Evolutionary conservation across 257 asterid species (phyloP), one percentile per base, ranked within the genome.

Genomic region (Solanum appendiculatum): DNA sequence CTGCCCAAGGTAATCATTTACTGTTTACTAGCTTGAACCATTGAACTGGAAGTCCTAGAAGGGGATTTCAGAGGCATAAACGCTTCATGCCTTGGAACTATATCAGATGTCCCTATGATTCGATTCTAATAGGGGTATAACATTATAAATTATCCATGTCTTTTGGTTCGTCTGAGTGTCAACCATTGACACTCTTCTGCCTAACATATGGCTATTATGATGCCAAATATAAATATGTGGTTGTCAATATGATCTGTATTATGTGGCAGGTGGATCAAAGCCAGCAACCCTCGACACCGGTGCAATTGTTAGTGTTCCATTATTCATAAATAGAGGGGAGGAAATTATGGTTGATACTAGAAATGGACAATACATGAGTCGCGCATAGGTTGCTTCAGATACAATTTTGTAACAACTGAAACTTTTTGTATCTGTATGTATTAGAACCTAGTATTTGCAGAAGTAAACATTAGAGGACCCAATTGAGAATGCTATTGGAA

Each of bases 351-450:
- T 97, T 60, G 99, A 97, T 89, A 95, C 98, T 18, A 94, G 99
- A 94, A 92, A 94, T 31, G 99, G 99, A 90, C 95, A 93, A 90
- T 97, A 97, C 92, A 96, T 96, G 99, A 93, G 98, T 88, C 98
- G 99, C 39, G 99, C 98, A 21, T 93, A 93, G 92, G 86, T 58
- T 89, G 44, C 77, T 84, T 20, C 20, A 18, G 23, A 60, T 51
- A 88, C 87, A 39, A 27, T 72, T 84, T 89, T 63, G 88, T 82
- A 33, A 66, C 74, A 48, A 84, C 36, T 82, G 78, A 21, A 46
- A 31, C 82, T 84, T 66, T 86, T 70, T 63, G 36, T 56, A 8
- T 51, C 69, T 15, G 39, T 86, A 80, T 44, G 63, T 78, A 44
- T 80, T 80, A 80, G 58, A 48, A 48, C 60, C 10, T 18, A 81